Evolutionary conservation across 2,329 filamentous ascomycete species (phyloP).

Genomic region (Cladorrhinum sp.): DNA sequence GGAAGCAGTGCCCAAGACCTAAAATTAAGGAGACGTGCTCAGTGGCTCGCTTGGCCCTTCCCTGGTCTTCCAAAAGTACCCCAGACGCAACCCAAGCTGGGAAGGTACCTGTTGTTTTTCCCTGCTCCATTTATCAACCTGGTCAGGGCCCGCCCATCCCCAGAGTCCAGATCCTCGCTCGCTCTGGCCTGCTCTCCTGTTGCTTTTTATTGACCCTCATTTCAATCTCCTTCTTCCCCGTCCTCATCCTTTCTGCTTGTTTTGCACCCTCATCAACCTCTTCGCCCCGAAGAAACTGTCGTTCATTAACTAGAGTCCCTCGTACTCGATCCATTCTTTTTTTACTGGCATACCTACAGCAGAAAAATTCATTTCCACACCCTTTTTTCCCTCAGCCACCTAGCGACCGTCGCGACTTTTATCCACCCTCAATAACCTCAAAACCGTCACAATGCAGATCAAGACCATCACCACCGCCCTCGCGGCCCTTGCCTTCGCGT

Average conservation of each 20-base stretch:
- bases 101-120: constrained; percentile 5
- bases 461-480: constrained; percentile 38
- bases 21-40: constrained; percentile 28
- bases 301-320: constrained; percentile 25
- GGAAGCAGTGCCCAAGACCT: constrained; percentile 16
- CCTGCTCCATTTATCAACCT: constrained; percentile 7
- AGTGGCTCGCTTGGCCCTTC: constrained; percentile 12
- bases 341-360: background rate
- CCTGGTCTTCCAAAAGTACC: constrained; percentile 12
- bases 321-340: constrained; percentile 28
- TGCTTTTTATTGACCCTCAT: constrained; percentile 23
- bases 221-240: constrained; percentile 13
- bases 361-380: background rate
- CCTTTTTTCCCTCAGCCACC: background rate
- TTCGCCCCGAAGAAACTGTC: constrained; percentile 21
- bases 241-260: constrained; percentile 6
- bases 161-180: constrained; percentile 17
- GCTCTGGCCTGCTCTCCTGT: constrained; percentile 1
- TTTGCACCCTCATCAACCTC: constrained; percentile 10
- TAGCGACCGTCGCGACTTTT: constrained; percentile 2
- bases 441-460: constrained; percentile 40
- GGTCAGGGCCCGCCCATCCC: constrained; percentile 5
- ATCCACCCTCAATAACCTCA: constrained; percentile 5
- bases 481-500: constrained; percentile 42
- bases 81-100: constrained; percentile 9